Base-by-base conservation (phyloP, 176 grass and related monocot genomes). In the Carex scoparia region DNA sequence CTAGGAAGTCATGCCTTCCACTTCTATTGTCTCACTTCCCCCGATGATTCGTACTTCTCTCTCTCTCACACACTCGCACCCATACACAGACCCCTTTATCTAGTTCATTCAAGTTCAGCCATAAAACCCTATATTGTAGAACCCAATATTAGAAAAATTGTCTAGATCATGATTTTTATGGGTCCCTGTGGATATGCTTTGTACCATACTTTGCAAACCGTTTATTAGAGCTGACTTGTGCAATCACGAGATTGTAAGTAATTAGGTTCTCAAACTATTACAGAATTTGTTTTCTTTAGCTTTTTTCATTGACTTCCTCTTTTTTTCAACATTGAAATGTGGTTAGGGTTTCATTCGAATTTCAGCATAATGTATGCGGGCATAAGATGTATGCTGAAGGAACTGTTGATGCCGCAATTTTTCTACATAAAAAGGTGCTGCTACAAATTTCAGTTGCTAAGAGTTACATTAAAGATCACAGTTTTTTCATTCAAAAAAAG, bases 351-450 rank as follows among this genome's bases (percentile, higher is more conserved):
- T 95, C 96, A 62, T 90, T 98, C 72, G 93, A 95, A 89, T 94
- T 94, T 93, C 93, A 98, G 65, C 96, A 98, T 86, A 98, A 98
- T 81, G 90, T 98, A 80, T 94, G 96, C 75, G 91, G 91, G 2
- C 93, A 83, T 80, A 95, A 91, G 81, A 89, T 94, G 61, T 98
- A 98, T 72, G 90, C 87, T 3, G 96, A 98, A 87, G 93, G 93
- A 30, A 89, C 91, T 38, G 79, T 95, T 84, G 88, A 95, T 87
- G 96, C 93, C 2, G 93, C 93, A 46, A 81, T 85, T 14, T 95
- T 95, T 92, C 84, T 98, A 62, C 79, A 90, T 83, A 93, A 79
- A 90, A 98, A 95, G 93, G 93, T 97, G 7, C 32, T 33, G 10
- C 46, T 7, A 55, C 46, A 55, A 33, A 77, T 53, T 83, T 48